Conservation (phyloP, 1,284 basidiomycete species). For the Sporisorium graminicola region DNA sequence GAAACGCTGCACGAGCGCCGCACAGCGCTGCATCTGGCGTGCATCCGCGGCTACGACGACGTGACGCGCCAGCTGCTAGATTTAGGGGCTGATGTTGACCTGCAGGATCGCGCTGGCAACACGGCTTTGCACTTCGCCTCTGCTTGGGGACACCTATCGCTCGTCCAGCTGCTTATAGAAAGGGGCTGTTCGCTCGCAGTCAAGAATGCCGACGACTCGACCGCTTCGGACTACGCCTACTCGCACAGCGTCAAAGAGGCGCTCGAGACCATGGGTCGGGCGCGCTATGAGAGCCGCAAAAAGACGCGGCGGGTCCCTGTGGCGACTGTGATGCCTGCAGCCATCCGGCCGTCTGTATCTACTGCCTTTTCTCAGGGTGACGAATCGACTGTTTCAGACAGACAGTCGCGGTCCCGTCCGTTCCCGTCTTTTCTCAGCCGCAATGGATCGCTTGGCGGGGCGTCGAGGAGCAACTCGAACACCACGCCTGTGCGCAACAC, state of each 20-base stretch:
- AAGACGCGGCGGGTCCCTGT: slow-evolving; percentile 26
- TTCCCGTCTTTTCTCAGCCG: slow-evolving; percentile 37
- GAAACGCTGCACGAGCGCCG: slow-evolving; percentile 72
- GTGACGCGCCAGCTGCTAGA: slow-evolving; percentile 90
- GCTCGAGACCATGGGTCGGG: slow-evolving; percentile 53
- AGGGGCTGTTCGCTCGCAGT: slow-evolving; percentile 83
- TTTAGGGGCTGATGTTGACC: slow-evolving; percentile 85
- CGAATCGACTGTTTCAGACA: slow-evolving; percentile 17
- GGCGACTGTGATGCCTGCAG: slow-evolving; percentile 22
- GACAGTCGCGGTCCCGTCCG: slow-evolving; percentile 12
- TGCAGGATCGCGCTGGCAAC: slow-evolving; percentile 90
- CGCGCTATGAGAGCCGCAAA: slow-evolving; percentile 42
- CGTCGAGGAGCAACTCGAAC: slow-evolving; percentile 8
- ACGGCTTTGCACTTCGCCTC: slow-evolving; percentile 84
- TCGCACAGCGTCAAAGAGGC: slow-evolving; percentile 50
- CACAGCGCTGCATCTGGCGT: slow-evolving; percentile 88
- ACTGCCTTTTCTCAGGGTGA: slow-evolving; percentile 11
- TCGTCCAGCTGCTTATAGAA: slow-evolving; percentile 88
- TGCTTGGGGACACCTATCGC: slow-evolving; percentile 71
- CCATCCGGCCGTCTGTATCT: slow-evolving; percentile 1
- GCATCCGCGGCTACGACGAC: slow-evolving; percentile 87
- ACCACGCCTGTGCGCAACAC: slow-evolving; percentile 28
- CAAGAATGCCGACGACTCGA: slow-evolving; percentile 90
- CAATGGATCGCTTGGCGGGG: slow-evolving; percentile 19
- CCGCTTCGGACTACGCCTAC: slow-evolving; percentile 90